Base-by-base conservation (phyloP, 192 early-diverging fungal species). In the Backusella australiensis region DNA sequence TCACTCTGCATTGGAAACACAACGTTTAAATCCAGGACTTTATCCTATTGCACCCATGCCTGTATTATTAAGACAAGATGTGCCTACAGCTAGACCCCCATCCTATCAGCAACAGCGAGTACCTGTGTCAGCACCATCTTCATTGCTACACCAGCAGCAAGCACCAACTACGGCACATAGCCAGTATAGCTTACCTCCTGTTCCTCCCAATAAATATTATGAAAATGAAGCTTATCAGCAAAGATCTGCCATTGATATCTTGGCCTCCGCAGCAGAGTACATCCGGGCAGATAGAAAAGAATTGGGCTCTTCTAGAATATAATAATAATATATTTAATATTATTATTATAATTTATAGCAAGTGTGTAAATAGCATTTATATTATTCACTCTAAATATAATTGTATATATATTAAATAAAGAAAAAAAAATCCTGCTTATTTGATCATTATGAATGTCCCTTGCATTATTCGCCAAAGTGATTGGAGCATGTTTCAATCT, bases 261-360 rank as follows among this genome's bases (percentile, higher is more conserved):
- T 79, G 21, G 77, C 77, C 19, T 74, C 77, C 1, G 77, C 77
- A 15, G 77, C 77, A 17, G 77, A 79, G 53, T 79, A 73, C 41
- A 73, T 79, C 39, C 67, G 73, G 32, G n/a, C 69, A 11, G 71
- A 71, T 67, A 39, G 63, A 38, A 71, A 78, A 34, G 63, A 78
- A 53, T 26, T 69, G 35, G 34, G 35, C 17, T 69, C 34, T 69
- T 69, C 68, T 39, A 69, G 34, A 69, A 69, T 63, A 26, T 63
- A 63, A 63, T 29, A 26, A 29, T 63, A 49, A n/a, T 19, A n/a
- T 17, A 49, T 6, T 49, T n/a, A 49, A 49, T 63, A 8, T 14
- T 63, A 14, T 12, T 12, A 29, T 59, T 59, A 12, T 63, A 11
- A 29, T 63, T 63, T 59, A 59, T 26, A 59, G 4, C 26, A 59